Conservation (phyloP, 2,329 filamentous ascomycete genomes). For the Stagonosporopsis vannaccii region DNA sequence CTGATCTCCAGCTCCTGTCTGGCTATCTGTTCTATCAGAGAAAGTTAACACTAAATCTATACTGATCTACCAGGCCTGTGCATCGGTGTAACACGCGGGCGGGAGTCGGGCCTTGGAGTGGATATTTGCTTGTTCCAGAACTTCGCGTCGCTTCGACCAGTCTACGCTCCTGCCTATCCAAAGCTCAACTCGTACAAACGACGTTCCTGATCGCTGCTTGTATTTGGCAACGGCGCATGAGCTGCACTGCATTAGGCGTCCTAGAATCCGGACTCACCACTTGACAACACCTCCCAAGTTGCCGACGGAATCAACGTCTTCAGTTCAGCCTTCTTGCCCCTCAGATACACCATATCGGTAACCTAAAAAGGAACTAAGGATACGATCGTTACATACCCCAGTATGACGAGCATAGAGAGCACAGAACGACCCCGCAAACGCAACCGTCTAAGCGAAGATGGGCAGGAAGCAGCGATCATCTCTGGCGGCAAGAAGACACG, state of each 20-base stretch:
- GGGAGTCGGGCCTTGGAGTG: neutral
- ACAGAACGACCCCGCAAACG: constrained; percentile 37
- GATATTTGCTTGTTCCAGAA: constrained; percentile 15
- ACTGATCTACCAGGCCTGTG: constrained; percentile 2
- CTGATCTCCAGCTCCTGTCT: neutral
- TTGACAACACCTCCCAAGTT: neutral
- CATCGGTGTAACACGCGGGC: constrained; percentile 1
- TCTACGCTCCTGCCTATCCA: neutral
- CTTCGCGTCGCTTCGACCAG: constrained; percentile 14
- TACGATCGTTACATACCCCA: neutral
- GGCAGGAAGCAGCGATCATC: constrained; percentile 34
- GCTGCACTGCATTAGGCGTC: too few species aligned
- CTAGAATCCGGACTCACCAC: neutral
- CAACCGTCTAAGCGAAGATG: constrained; percentile 35
- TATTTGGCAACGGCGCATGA: neutral
- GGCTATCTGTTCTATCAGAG: neutral
- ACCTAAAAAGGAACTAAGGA: too few species aligned
- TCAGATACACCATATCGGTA: neutral
- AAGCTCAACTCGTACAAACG: neutral
- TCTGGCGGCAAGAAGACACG: constrained; percentile 62
- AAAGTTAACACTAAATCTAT: neutral
- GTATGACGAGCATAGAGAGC: constrained; percentile 33
- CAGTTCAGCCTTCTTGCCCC: neutral
- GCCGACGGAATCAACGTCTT: neutral
- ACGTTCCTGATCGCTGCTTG: neutral